These are phyloP conservation scores for Myrmaecium sp. DNA, from an alignment of 2,329 filamentous ascomycete species.

Conservation along the genomic window DNA sequence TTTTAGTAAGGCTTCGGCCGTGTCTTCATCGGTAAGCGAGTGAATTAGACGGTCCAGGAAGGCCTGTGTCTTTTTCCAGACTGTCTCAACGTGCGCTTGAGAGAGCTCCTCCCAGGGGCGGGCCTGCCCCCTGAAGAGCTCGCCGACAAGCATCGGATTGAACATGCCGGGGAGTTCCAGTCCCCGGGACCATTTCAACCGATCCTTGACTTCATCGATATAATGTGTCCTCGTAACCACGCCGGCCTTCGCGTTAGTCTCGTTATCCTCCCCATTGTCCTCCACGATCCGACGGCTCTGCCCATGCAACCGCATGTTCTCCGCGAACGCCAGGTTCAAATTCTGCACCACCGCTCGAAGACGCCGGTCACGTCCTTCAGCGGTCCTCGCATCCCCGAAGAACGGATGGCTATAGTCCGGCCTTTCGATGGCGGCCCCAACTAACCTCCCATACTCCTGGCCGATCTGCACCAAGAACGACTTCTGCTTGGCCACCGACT, in stretches of 20 bases:
- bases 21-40: slow-evolving; percentile 7
- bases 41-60: slow-evolving; percentile 9
- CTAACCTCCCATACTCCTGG: too few relatives aligned
- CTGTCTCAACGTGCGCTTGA: slow-evolving; percentile 6
- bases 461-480: slow-evolving; percentile 1
- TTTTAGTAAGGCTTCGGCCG: slow-evolving; percentile 8
- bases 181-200: too few relatives aligned
- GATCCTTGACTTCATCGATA: too few relatives aligned
- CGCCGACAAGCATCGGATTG: slow-evolving; percentile 9
- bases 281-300: slow-evolving; percentile 18
- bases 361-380: slow-evolving; percentile 15
- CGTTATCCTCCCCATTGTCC: too few relatives aligned
- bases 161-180: slow-evolving; percentile 12
- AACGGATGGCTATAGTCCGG: slow-evolving; percentile 30
- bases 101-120: slow-evolving; percentile 9
- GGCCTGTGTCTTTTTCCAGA: slow-evolving; percentile 8
- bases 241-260: too few relatives aligned
- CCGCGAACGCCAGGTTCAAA: slow-evolving; percentile 28
- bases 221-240: too few relatives aligned
- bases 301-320: slow-evolving; percentile 23
- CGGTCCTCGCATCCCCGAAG: slow-evolving; percentile 20
- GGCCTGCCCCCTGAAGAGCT: slow-evolving; percentile 11
- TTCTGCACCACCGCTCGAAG: slow-evolving; percentile 36
- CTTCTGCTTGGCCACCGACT: too few relatives aligned
- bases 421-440: too few relatives aligned